Evolutionary conservation across 345 rosid genomes (phyloP).

Genomic region (Eutrema yunnanense): DNA sequence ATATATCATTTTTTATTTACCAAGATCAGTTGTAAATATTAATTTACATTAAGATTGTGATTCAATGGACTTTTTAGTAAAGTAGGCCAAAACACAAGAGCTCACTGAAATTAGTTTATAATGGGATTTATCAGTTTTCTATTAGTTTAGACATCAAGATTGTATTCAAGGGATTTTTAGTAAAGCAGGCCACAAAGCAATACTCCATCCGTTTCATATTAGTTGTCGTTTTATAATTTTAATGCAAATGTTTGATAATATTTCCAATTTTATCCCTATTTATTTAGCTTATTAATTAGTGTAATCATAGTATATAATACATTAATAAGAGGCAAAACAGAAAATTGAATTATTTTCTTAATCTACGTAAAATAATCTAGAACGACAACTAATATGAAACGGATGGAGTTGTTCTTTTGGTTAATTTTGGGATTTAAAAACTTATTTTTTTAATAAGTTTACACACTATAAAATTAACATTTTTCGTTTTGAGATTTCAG

Average conservation of each 20-base stretch:
- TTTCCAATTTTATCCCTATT: too few relatives aligned
- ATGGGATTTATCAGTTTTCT: not conserved
- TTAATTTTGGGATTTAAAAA: slow-evolving; percentile 5
- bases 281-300: too few relatives aligned
- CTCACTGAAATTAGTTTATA: not conserved
- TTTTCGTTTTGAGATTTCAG: not conserved
- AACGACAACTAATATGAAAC: too few relatives aligned
- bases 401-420: too few relatives aligned
- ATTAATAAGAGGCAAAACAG: too few relatives aligned
- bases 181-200: slow-evolving; percentile 5
- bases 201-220: too few relatives aligned
- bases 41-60: not conserved
- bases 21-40: not conserved
- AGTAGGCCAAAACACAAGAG: not conserved
- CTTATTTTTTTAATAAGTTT: not conserved
- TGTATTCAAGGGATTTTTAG: not conserved
- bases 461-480: not conserved
- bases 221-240: too few relatives aligned
- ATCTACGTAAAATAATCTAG: too few relatives aligned
- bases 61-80: not conserved
- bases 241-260: too few relatives aligned
- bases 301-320: too few relatives aligned
- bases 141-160: not conserved
- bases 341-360: too few relatives aligned
- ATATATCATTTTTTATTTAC: too few relatives aligned